Evolutionary conservation across 371 early-diverging fungal species (phyloP).

Genomic region (Mortierella sp.): DNA sequence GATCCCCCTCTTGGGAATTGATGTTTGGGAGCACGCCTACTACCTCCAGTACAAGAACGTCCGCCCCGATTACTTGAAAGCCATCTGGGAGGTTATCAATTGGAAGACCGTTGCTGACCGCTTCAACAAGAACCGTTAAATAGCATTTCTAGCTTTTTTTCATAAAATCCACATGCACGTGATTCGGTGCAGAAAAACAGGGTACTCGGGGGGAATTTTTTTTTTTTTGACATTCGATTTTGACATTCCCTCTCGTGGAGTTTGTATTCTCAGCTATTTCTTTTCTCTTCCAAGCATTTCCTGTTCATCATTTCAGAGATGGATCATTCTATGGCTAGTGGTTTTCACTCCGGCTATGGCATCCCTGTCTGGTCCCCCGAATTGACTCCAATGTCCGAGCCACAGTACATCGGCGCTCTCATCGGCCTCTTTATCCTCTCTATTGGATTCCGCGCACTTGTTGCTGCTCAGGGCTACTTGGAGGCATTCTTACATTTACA

Average conservation of each 20-base stretch:
- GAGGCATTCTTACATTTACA: slow-evolving; percentile 57
- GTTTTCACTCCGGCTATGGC: slow-evolving; percentile 37
- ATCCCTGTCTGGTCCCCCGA: slow-evolving; percentile 37
- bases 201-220: neutral
- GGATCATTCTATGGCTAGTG: slow-evolving; percentile 29
- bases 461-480: slow-evolving; percentile 66
- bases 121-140: slow-evolving; percentile 65
- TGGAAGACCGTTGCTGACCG: slow-evolving; percentile 95
- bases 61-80: slow-evolving; percentile 95
- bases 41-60: slow-evolving; percentile 98
- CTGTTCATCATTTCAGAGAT: slow-evolving; percentile 9
- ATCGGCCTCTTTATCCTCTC: slow-evolving; percentile 67
- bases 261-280: neutral
- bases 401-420: slow-evolving; percentile 69
- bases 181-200: neutral
- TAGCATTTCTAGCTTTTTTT: neutral
- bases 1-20: slow-evolving; percentile 93
- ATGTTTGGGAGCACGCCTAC: slow-evolving; percentile 99
- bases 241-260: slow-evolving; percentile 1
- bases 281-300: neutral
- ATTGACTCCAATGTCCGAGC: slow-evolving; percentile 56
- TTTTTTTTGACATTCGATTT: slow-evolving; percentile 3
- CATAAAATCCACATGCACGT: neutral
- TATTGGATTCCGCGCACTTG: slow-evolving; percentile 62
- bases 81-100: slow-evolving; percentile 97